Base-by-base conservation (phyloP, 2,329 filamentous ascomycete genomes). In the Penicillium thymicola region DNA sequence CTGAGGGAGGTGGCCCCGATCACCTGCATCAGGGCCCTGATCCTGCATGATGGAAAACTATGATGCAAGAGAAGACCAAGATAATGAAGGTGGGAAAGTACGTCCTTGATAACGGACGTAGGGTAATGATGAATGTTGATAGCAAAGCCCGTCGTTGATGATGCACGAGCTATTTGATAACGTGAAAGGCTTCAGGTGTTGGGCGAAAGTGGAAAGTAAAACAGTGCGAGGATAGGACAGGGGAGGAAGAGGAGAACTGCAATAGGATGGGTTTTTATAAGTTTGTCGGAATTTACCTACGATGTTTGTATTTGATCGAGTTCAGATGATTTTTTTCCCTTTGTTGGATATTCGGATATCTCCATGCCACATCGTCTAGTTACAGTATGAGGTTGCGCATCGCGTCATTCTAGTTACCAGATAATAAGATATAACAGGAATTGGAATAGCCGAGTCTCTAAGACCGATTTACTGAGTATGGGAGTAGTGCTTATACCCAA, bases 221-320 rank as follows among this genome's bases (percentile, higher is more conserved):
- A 30, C 21, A 36, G 44, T 10, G 52, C 4, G 45, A n/a, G 38
- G 14, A 51, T 51, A 50, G 25, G 52, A 51, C 23, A 55, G 30
- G 38, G 46, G 30, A 32, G 18, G 23, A 55, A 28, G n/a, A 43
- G 45, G 2, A 23, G 30, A 5, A n/a, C 27, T 13, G 10, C 16
- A 11, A 54, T 42, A 37, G 30, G 46, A 32, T 18, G 46, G 30
- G 30, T 25, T 37, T 50, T 55, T 55, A 55, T 55, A 51, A 30
- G 13, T 28, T 36, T 51, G 52, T 8, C 25, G 52, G 52, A 43
- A 36, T 14, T 43, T 37, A 4, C 52, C 52, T 30, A 21, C 38
- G 27, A 45, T n/a, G 30, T 43, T 55, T 51, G 46, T 23, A 7
- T 21, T 27, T 5, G 21, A 13, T 32, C 18, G 27, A 54, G 27